Conservation (phyloP, 1,284 basidiomycete genomes). For the Rhodotorula sp. region DNA sequence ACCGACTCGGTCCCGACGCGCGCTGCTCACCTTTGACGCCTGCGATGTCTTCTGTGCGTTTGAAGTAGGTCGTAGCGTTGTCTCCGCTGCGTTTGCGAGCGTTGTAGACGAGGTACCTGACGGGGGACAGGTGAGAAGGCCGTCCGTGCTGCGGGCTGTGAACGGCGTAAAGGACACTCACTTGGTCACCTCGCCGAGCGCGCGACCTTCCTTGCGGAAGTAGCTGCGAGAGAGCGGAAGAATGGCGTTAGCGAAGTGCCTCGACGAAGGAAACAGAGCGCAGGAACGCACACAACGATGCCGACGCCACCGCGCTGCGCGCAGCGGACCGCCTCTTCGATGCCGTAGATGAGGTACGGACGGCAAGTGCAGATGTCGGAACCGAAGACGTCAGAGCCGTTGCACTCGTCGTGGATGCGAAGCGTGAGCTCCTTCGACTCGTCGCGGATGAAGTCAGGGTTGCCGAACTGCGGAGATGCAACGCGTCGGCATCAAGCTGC, state of each 20-base stretch:
- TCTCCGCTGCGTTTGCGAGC: slow-evolving; percentile 92
- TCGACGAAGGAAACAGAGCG: neutral
- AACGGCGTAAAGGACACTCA: slow-evolving; percentile 1
- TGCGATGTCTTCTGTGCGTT: slow-evolving; percentile 86
- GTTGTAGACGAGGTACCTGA: slow-evolving; percentile 69
- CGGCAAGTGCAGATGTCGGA: slow-evolving; percentile 81
- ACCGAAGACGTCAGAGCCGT: slow-evolving; percentile 59
- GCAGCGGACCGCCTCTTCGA: slow-evolving; percentile 84
- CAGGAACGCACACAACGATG: slow-evolving; percentile 59
- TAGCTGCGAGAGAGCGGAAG: neutral
- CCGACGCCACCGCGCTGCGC: slow-evolving; percentile 89
- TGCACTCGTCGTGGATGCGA: slow-evolving; percentile 91
- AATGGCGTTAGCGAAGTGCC: neutral
- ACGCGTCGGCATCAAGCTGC: no score
- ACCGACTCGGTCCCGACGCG: neutral
- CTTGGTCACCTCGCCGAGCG: slow-evolving; percentile 72
- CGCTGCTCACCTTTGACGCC: slow-evolving; percentile 60
- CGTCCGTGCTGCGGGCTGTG: no score
- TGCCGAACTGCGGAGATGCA: slow-evolving; percentile 63
- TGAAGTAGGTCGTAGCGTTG: slow-evolving; percentile 89
- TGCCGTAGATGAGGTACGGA: slow-evolving; percentile 79
- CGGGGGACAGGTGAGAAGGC: neutral
- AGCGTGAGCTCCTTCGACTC: slow-evolving; percentile 82
- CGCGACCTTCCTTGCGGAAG: slow-evolving; percentile 74
- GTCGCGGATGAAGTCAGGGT: slow-evolving; percentile 74